Evolutionary conservation across 2,329 filamentous ascomycete genomes (phyloP), one percentile per base, ranked within the genome.

Genomic region (Lasiodiplodia citricola): DNA sequence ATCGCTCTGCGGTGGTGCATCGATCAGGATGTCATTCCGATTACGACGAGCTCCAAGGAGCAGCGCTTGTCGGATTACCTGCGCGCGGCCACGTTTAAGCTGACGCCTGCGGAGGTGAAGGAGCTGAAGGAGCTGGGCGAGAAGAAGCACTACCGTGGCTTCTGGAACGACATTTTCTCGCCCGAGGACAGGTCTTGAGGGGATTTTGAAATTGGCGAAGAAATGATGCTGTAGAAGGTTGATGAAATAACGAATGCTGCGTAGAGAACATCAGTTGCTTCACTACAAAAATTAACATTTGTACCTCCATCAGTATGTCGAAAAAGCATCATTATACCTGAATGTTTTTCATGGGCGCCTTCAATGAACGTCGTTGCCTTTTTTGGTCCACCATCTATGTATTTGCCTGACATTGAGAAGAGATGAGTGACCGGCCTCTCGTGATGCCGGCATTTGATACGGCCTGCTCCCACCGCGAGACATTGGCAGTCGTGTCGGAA

Each of bases 11-110:
- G 88, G 64, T 91, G 87, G 87, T 85, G 83, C 60, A 83, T 90
- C 63, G 87, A 90, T 71, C 87, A 88, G 73, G 87, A 87, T 28
- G 77, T 86, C 68, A 83, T 90, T 18, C 78, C 85, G 0, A 84
- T 91, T 69, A 90, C 87, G 6, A 90, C 88, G 2, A 88, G 85
- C 68, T 79, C 82, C 60, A 90, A 89, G 66, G 87, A 90, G 77
- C 83, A 87, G 70, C 80, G 88, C 18, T 71, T 90, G 74, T 85
- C 81, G 68, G 86, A 88, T 73, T 89, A 89, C 72, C 73, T 90
- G 70, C 79, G 86, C 25, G 80, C 80, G 1, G 79, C 86, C 71
- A 85, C 83, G 0, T 90, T 90, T 77, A 85, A 85, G 71, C 74
- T 90, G 70, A 89, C 85, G 6, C 86, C 87, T 0, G 81, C 80